Evolutionary conservation across 2,329 filamentous ascomycete species (phyloP).

Genomic region (Neonectria coccinea): DNA sequence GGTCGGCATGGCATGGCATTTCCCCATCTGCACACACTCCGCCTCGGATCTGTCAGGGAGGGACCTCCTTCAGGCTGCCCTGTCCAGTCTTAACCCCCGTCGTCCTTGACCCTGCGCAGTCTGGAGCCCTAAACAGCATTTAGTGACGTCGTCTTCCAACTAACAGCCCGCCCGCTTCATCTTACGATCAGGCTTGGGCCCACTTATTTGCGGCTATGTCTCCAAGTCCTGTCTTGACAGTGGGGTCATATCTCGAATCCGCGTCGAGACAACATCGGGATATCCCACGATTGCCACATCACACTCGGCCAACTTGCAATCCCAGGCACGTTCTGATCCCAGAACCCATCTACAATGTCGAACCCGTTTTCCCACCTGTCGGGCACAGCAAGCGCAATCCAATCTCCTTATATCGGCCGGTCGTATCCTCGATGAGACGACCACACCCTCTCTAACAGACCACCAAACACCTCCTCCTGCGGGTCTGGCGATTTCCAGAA

Average conservation of each 20-base stretch:
- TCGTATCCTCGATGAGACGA: constrained; percentile 33
- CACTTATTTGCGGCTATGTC: constrained; percentile 29
- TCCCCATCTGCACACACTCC: constrained; percentile 41
- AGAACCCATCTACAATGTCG: constrained; percentile 14
- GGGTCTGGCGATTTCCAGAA: constrained; percentile 41
- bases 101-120: constrained; percentile 12
- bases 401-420: constrained; percentile 25
- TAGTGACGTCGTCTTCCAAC: constrained; percentile 38
- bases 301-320: constrained; percentile 5
- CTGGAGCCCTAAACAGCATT: constrained; percentile 7
- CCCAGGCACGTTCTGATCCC: constrained; percentile 15
- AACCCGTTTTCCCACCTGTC: constrained; percentile 4
- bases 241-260: constrained; percentile 27
- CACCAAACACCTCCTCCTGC: constrained; percentile 29
- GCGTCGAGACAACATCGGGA: constrained; percentile 21
- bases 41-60: constrained; percentile 39
- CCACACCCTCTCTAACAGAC: constrained; percentile 31
- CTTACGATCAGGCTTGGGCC: constrained; percentile 36
- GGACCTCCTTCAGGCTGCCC: constrained; percentile 27
- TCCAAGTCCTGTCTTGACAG: constrained; percentile 20
- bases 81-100: constrained; percentile 18
- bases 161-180: constrained; percentile 23
- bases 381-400: constrained; percentile 17
- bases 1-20: constrained; percentile 40
- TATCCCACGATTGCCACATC: constrained; percentile 25